Conservation (phyloP, 129 eudicot genomes). For the Ambrosia artemisiifolia region DNA sequence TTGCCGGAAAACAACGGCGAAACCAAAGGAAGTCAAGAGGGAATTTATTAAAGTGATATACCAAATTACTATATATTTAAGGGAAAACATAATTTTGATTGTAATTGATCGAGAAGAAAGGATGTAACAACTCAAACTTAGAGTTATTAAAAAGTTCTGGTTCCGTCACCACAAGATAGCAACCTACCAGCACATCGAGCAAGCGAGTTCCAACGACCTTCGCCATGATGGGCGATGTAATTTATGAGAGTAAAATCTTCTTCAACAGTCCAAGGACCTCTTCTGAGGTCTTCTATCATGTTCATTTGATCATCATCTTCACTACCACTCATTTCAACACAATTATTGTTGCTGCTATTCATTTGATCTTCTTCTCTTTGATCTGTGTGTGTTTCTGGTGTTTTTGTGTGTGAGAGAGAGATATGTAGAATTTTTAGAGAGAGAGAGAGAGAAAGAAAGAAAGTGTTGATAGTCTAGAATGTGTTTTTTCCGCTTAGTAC, state of each 20-base stretch:
- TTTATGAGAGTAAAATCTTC: slow-evolving; percentile 88
- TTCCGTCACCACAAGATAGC: no score
- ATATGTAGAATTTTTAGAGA: slow-evolving; percentile 1
- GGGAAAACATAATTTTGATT: no score
- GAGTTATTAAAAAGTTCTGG: no score
- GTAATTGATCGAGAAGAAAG: no score
- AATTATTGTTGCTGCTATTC: slow-evolving; percentile 26
- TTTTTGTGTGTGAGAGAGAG: no score
- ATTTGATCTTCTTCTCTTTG: slow-evolving; percentile 25
- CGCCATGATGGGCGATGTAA: slow-evolving; percentile 82
- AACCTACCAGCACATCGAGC: slow-evolving; percentile 83
- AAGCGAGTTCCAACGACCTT: slow-evolving; percentile 95
- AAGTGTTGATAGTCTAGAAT: background rate
- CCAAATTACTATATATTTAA: no score
- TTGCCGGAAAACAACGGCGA: no score
- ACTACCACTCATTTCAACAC: slow-evolving; percentile 27
- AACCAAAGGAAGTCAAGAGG: no score
- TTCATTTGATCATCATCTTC: slow-evolving; percentile 49
- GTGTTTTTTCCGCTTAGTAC: slow-evolving; percentile 32
- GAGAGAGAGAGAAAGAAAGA: slow-evolving; percentile 14
- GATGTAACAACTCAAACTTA: no score
- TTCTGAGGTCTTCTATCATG: slow-evolving; percentile 61
- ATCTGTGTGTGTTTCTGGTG: background rate
- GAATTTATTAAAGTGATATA: no score
- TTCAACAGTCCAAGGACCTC: slow-evolving; percentile 98